Evolutionary conservation across 2,329 filamentous ascomycete genomes (phyloP), one percentile per base, ranked within the genome.

Genomic region (Epicoccum sorghinum): DNA sequence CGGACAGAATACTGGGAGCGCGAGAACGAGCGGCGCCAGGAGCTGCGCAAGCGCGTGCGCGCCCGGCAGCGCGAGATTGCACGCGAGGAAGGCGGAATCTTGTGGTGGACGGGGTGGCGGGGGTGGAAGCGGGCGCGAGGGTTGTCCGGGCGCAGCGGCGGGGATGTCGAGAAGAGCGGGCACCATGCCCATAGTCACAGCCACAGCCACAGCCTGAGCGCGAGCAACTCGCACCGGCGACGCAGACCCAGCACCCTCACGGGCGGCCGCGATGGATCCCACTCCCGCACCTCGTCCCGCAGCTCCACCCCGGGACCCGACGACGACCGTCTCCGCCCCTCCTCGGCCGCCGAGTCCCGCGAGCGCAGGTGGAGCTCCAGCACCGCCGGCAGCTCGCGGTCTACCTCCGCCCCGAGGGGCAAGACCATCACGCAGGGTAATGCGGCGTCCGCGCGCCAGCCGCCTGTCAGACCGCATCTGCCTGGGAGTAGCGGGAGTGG

Each of bases 1-100:
- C 85, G 95, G 47, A 87, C 89, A 30, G 93, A 97, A 57, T 99
- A 97, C 76, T 99, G 95, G 95, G 93, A 97, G 66, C 88, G 88
- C 57, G 95, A 99, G 74, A 99, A 99, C 70, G 91, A 96, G 73
- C 87, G 93, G 2, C 86, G 95, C 10, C 84, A 88, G 3, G 78
- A 89, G 52, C 79, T 97, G 23, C 83, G 91, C 22, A 78, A 82
- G 38, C 89, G 89, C 69, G 79, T 96, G 44, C 84, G 86, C 58
- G 83, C 86, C 46, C 83, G 85, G 29, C 87, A 93, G 64, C 82
- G 83, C 14, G 86, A 88, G 57, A 77, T 90, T 35, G 87, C 88
- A 10, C 86, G 85, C 67, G 80, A 87, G 65, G 81, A 87, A 57
- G 86, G 88, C 47, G 85, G 88, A 22, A 90, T 88, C 87, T 79